Conservation (phyloP, 179 eudicot genomes). For the Silene coronaria region DNA sequence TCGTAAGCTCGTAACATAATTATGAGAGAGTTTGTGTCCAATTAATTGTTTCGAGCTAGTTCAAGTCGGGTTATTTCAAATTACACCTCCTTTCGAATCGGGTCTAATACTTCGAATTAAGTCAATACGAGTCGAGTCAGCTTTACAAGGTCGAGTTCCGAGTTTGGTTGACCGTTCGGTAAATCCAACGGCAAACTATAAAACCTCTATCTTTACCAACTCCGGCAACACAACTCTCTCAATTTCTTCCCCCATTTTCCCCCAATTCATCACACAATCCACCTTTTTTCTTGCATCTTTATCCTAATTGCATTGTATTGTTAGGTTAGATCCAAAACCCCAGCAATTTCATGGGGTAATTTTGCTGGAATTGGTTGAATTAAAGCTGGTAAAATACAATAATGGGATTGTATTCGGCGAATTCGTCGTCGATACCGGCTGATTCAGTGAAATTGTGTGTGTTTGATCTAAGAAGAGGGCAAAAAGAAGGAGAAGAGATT, state of each 20-base stretch:
- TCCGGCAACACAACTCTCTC: not conserved
- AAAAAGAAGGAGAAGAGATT: constrained; percentile 78
- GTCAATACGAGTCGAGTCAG: no score
- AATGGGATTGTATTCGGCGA: constrained; percentile 65
- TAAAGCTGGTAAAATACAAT: constrained; percentile 11
- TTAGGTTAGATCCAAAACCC: constrained; percentile 10
- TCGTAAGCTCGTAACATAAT: no score
- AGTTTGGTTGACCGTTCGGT: not conserved
- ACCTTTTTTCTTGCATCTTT: no score
- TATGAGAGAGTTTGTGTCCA: no score
- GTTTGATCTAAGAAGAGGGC: constrained; percentile 84
- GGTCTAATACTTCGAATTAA: no score
- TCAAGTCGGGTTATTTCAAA: no score
- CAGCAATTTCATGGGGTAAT: constrained; percentile 12
- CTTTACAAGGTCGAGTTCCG: no score
- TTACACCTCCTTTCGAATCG: no score
- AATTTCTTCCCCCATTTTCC: not conserved
- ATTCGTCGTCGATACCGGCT: constrained; percentile 28
- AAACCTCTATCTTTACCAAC: not conserved
- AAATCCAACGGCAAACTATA: not conserved
- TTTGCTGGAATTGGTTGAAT: constrained; percentile 11
- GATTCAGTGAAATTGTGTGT: constrained; percentile 72
- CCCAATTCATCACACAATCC: not conserved
- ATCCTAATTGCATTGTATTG: no score
- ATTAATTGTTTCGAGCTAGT: no score